Evolutionary conservation across 257 asterid genomes (phyloP).

Genomic region (Ehretia macrophylla): DNA sequence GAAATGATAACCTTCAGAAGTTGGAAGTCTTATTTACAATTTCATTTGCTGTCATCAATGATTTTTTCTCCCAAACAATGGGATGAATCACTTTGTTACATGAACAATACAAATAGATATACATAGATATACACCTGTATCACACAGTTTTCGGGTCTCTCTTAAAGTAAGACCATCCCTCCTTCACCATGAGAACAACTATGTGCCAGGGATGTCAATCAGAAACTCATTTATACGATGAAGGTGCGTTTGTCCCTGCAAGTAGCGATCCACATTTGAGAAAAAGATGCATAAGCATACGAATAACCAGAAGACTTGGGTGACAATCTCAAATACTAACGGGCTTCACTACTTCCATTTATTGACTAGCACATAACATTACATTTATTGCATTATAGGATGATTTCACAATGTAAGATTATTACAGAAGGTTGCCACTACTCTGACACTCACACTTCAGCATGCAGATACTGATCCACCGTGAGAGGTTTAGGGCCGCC

Average conservation of each 20-base stretch:
- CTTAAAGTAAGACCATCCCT: neutral
- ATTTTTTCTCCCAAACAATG: neutral
- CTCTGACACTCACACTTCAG: slow-evolving; percentile 39
- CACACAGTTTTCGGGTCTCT: neutral
- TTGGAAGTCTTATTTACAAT: neutral
- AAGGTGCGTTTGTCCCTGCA: slow-evolving; percentile 5
- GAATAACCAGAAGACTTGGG: no score
- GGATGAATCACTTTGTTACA: neutral
- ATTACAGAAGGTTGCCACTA: neutral
- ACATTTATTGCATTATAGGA: neutral
- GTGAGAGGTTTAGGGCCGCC: slow-evolving; percentile 96
- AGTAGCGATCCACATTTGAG: neutral
- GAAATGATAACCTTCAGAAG: neutral
- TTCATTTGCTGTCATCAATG: neutral
- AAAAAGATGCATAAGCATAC: neutral
- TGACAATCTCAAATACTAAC: no score
- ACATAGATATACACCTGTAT: neutral
- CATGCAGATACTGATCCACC: slow-evolving; percentile 66
- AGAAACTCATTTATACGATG: neutral
- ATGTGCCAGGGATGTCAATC: neutral
- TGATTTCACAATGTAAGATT: neutral
- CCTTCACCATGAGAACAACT: neutral
- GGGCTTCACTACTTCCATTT: neutral
- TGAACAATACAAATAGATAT: neutral
- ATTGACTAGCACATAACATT: neutral